phyloP scores from a whole-genome alignment of 352 stramenopile species.

The Globisporangium iwayamae region DNA sequence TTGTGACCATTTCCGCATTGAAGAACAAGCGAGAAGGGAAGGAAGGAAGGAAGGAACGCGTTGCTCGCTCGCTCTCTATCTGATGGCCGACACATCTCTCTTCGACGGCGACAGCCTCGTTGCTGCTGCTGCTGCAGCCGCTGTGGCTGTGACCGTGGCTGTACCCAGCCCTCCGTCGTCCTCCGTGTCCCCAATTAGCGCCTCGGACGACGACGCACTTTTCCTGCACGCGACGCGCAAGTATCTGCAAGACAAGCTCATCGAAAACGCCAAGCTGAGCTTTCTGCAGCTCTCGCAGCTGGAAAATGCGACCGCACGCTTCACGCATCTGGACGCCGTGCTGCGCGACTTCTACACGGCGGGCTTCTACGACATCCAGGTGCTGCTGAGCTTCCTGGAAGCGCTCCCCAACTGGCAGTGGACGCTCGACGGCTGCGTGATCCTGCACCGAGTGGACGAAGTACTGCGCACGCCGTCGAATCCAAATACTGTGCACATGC shows the following conservation, averaged over 20 bases:
- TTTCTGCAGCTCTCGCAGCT: slow-evolving; percentile 66
- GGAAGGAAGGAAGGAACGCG: background rate
- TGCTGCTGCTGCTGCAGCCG: background rate
- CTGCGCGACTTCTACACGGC: slow-evolving; percentile 64
- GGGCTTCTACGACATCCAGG: slow-evolving; percentile 55
- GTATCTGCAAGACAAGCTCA: slow-evolving; percentile 49
- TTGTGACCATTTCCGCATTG: background rate
- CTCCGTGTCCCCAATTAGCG: slow-evolving; percentile 2
- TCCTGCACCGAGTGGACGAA: slow-evolving; percentile 56
- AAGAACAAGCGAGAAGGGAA: background rate
- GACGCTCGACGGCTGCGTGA: slow-evolving; percentile 63
- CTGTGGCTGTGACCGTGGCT: background rate
- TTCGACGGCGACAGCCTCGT: slow-evolving; percentile 2
- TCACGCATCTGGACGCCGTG: slow-evolving; percentile 44
- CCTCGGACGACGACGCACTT: slow-evolving; percentile 14
- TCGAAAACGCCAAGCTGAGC: slow-evolving; percentile 42
- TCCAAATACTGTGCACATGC: slow-evolving; percentile 37
- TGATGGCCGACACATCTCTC: slow-evolving; percentile 10
- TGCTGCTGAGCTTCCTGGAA: slow-evolving; percentile 70
- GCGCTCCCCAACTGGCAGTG: slow-evolving; percentile 62
- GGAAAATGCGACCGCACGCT: slow-evolving; percentile 24
- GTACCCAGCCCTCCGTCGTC: slow-evolving; percentile 3
- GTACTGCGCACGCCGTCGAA: slow-evolving; percentile 33
- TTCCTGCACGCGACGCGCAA: slow-evolving; percentile 29
- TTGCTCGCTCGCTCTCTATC: background rate